Evolutionary conservation across 495 filamentous ascomycete genomes (phyloP).

Genomic region (Neurospora sp.): DNA sequence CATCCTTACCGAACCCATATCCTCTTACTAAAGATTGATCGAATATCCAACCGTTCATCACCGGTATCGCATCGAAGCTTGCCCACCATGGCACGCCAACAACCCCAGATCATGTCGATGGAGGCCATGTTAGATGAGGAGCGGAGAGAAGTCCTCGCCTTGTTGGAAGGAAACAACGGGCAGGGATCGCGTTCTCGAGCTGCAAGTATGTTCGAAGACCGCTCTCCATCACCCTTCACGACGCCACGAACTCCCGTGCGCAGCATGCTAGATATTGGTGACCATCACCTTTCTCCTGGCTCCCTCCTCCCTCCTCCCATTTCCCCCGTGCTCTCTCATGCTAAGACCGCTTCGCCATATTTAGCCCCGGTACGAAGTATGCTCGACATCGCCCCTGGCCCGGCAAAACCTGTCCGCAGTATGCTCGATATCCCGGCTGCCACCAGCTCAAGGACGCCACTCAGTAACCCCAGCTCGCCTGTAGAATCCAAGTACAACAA

Average conservation of each 20-base stretch:
- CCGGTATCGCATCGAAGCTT: not conserved
- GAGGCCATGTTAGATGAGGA: conserved; percentile 66
- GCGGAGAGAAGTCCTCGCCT: conserved; percentile 55
- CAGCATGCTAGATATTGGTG: conserved; percentile 45
- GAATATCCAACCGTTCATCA: not conserved
- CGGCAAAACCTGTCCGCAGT: conserved; percentile 26
- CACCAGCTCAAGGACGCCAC: conserved; percentile 13
- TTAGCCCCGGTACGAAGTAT: conserved; percentile 47
- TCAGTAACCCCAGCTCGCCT: conserved; percentile 35
- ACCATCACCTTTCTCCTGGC: conserved; percentile 18
- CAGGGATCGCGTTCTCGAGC: conserved; percentile 21
- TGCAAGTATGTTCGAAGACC: conserved; percentile 22
- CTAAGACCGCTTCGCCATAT: conserved; percentile 14
- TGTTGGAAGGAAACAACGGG: conserved; percentile 40
- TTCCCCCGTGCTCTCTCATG: not conserved
- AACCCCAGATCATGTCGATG: conserved; percentile 43
- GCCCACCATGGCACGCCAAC: conserved; percentile 21
- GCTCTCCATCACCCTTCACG: conserved; percentile 39
- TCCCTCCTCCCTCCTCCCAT: not conserved
- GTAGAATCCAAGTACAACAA: conserved; percentile 11
- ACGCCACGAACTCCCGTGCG: conserved; percentile 44
- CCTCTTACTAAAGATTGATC: not conserved
- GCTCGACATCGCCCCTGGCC: conserved; percentile 42
- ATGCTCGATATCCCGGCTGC: conserved; percentile 28
- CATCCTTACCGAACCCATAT: not conserved